These are phyloP conservation scores for Phytophthora pseudosyringae DNA, from an alignment of 352 stramenopile species.

Conservation along the genomic window DNA sequence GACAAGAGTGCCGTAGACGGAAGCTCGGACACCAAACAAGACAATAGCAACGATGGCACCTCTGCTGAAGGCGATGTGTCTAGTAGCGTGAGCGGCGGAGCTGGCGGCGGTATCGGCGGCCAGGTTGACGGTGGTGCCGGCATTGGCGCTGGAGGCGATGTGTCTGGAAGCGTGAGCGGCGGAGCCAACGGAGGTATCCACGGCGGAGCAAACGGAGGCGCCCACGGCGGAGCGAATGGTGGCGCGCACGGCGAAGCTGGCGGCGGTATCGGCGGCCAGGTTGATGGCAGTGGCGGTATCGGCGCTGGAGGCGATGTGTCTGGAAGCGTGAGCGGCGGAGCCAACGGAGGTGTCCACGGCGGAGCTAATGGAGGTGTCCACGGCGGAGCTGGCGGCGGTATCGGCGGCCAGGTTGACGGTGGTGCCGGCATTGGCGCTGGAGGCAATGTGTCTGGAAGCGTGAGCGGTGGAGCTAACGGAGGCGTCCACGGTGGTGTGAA, in stretches of 20 bases:
- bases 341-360: neutral
- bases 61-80: neutral
- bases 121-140: neutral
- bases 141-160: neutral
- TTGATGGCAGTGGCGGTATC: neutral
- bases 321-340: neutral
- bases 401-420: neutral
- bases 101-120: neutral
- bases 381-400: neutral
- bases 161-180: neutral
- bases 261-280: neutral
- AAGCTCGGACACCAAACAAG: conserved; percentile 5
- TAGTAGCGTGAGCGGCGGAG: neutral
- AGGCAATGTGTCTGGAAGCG: neutral
- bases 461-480: neutral
- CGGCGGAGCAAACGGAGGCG: neutral
- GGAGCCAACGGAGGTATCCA: neutral
- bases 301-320: neutral
- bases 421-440: neutral
- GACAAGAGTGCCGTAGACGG: conserved; percentile 10
- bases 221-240: no score
- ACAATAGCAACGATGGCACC: neutral
- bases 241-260: neutral
- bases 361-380: neutral
- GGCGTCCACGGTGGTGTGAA: neutral